These are phyloP conservation scores for Breynia disticha DNA, from an alignment of 441 rosid species.

Conservation along the genomic window DNA sequence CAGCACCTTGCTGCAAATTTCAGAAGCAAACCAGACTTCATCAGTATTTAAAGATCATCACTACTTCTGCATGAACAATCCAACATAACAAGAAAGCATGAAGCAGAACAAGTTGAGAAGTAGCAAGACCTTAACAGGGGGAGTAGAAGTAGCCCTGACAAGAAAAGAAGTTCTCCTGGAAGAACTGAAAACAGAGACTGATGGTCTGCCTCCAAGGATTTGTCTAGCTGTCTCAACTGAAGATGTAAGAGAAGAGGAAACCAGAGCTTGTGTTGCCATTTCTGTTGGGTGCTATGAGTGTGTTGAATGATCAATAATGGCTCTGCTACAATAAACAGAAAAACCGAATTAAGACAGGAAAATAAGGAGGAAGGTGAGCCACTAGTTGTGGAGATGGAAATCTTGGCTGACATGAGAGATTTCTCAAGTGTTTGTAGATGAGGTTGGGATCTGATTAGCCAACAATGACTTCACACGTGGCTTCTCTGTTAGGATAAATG, in stretches of 20 bases:
- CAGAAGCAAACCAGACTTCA: background rate
- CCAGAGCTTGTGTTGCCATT: slow-evolving; percentile 85
- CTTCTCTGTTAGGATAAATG: slow-evolving; percentile 30
- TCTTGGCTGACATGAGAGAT: slow-evolving; percentile 14
- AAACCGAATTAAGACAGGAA: slow-evolving; percentile 1
- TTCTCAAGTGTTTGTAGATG: slow-evolving; percentile 28
- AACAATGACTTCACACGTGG: slow-evolving; percentile 55
- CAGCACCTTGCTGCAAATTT: slow-evolving; percentile 59
- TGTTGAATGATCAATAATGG: background rate
- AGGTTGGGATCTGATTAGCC: slow-evolving; percentile 57
- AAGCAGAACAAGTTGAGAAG: background rate
- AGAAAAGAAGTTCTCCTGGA: slow-evolving; percentile 54
- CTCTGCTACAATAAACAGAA: too few species aligned
- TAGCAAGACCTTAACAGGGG: slow-evolving; percentile 74
- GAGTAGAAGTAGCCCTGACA: slow-evolving; percentile 71
- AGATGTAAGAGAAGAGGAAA: slow-evolving; percentile 72
- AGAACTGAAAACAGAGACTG: slow-evolving; percentile 20
- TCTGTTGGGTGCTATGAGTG: slow-evolving; percentile 1
- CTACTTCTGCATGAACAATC: background rate
- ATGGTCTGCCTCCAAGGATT: slow-evolving; percentile 46
- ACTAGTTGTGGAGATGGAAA: slow-evolving; percentile 27
- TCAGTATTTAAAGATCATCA: background rate
- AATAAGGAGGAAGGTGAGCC: slow-evolving; percentile 17
- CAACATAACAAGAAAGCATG: background rate
- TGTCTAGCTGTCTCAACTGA: slow-evolving; percentile 71